A percentile compares a stretch with the other conserved stretches of the same genome.
Conservation (phyloP, 208 protist genomes). For the Angomonas deanei region DNA sequence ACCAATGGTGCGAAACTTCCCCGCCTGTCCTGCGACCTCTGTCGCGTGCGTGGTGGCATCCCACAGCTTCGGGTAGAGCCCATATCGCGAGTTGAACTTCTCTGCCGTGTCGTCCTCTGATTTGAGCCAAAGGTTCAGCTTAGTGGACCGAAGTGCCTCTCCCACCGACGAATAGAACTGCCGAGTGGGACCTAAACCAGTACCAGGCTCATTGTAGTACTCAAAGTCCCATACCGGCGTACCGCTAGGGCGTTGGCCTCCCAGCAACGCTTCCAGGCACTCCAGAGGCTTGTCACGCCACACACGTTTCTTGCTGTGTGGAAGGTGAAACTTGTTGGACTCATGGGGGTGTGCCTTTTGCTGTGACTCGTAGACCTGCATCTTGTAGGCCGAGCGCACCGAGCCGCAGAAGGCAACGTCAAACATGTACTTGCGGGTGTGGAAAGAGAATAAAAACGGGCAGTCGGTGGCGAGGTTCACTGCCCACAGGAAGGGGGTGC, state of each 20-base stretch:
- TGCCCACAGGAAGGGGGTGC: conserved; percentile 67
- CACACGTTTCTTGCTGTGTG: conserved; percentile 37
- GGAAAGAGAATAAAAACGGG: conserved; percentile 66
- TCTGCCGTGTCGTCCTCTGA: conserved; percentile 33
- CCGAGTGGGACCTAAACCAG: conserved; percentile 80
- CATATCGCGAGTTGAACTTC: conserved; percentile 33
- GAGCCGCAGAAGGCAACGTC: conserved; percentile 73
- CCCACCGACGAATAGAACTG: conserved; percentile 89
- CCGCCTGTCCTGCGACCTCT: conserved; percentile 17
- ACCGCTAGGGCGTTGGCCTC: conserved; percentile 21
- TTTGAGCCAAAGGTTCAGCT: conserved; percentile 54
- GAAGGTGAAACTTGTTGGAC: conserved; percentile 7
- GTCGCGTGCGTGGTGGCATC: not conserved
- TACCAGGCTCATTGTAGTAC: conserved; percentile 87
- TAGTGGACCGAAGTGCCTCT: conserved; percentile 46
- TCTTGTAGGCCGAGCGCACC: conserved; percentile 36
- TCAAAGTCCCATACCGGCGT: conserved; percentile 76
- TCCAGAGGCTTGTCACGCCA: conserved; percentile 54
- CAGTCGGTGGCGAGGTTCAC: conserved; percentile 78
- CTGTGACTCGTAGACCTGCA: conserved; percentile 22
- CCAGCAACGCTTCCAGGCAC: conserved; percentile 59
- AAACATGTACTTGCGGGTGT: conserved; percentile 78
- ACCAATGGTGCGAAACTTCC: conserved; percentile 60
- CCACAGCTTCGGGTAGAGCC: conserved; percentile 31
- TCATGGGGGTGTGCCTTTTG: not conserved